Evolutionary conservation across 805 yeast species (phyloP), one percentile per base, ranked within the genome.

Genomic region (Candida quercuum): DNA sequence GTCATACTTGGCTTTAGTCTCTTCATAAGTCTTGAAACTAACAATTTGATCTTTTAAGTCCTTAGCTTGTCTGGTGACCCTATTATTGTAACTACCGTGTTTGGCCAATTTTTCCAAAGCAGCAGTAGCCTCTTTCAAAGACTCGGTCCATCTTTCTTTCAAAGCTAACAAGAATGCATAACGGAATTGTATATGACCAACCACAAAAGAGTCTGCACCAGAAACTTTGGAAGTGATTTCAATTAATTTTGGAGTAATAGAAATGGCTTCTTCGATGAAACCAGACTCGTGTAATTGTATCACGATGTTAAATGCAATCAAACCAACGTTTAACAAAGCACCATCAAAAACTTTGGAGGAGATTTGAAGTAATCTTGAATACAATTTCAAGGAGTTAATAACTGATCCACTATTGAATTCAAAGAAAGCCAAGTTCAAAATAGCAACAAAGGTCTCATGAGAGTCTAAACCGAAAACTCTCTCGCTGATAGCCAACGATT

Each of bases 391-490:
- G 1, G 91, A 74, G 45, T 82, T 80, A 24, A 67, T 61, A 28
- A 74, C 63, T 48, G 78, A 75, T 25, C 76, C 76, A 47, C 75
- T 73, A 9, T 74, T 63, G 28, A 77, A 64, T 59, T 89, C 96
- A 52, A 74, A 71, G 52, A 70, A 73, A 2, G 93, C 94, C 47
- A 89, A 64, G 60, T 86, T 87, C 49, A 80, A 69, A 56, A 82
- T 75, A 28, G 86, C 67, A 47, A 86, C 72, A 27, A 86, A 60
- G 19, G 89, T 74, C 46, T 87, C 91, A 51, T 74, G 75, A 12
- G 93, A 75, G 55, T 91, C 98, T 45, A 78, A 60, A 43, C 99
- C 99, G 36, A 67, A 60, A 11, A 79, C 71, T 63, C 98, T 78
- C 67, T 91, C 98, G 42, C 80, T 70, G 43, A 88, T 76, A 28